Base-by-base conservation (phyloP, 495 filamentous ascomycete species). In the Penicillium coprophilum region DNA sequence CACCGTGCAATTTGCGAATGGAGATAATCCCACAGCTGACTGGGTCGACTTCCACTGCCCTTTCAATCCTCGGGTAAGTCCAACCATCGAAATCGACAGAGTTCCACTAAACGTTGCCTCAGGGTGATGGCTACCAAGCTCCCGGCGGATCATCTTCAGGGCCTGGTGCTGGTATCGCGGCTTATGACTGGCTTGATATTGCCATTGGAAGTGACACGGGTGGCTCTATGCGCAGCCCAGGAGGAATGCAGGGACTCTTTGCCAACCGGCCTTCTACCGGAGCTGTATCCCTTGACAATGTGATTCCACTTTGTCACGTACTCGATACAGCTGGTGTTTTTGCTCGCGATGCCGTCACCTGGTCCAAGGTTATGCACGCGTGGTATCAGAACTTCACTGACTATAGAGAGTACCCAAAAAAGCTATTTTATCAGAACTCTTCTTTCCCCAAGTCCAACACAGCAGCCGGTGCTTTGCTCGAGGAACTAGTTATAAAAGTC, bases 311-410 rank as follows among this genome's bases (percentile, higher is more conserved):
- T 0, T 71, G 70, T 1, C 67, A 73, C 2, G 65, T 52, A 2
- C 68, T 82, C 5, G 79, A 82, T 58, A 80, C 79, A 0, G 69
- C 77, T 8, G 79, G 78, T 3, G 75, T 81, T 50, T 68, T 80
- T 50, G 67, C 77, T 2, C 73, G 81, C 0, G 73, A 79, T 62
- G 74, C 80, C 0, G 52, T 53, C 0, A 56, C 80, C 2, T 83
- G 80, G 80, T 64, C 74, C 1, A 65, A 58, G 5, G 75, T 77
- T 2, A 68, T 72, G 12, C 67, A 74, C n/a, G 78, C 64, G 7
- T 61, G 81, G 49, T 82, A 80, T 49, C 66, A 65, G 11, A 65
- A 68, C 51, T 75, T 82, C 55, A 73, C 71, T 6, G 71, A 71
- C 9, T 68, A 73, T 4, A 68, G 50, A 20, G 65, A 69, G 38